A percentile compares a stretch with the other conserved stretches of the same genome.
Conservation (phyloP, 768 basidiomycete species). For the Leccinellum rugosiceps region DNA sequence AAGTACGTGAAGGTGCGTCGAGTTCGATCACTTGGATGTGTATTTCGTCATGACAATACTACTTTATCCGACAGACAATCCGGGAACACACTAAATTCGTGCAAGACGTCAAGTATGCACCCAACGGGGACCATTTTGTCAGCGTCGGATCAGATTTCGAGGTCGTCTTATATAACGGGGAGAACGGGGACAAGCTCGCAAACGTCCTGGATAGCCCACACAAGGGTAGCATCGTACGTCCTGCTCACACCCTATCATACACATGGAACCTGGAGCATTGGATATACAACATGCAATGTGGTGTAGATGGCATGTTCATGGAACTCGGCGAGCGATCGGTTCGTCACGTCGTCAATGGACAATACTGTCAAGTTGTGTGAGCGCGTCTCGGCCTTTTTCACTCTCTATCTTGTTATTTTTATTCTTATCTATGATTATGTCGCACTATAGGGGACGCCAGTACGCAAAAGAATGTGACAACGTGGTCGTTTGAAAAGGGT, state of each 20-base stretch:
- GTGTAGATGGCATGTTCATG: conserved; percentile 72
- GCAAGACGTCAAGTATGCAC: conserved; percentile 82
- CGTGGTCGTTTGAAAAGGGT: conserved; percentile 74
- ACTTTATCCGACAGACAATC: conserved; percentile 53
- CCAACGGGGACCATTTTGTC: conserved; percentile 78
- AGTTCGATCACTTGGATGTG: background rate
- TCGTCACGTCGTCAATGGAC: conserved; percentile 85
- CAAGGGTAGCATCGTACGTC: conserved; percentile 70
- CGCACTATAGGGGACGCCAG: conserved; percentile 70
- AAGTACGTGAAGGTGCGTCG: conserved; percentile 75
- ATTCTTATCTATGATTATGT: background rate
- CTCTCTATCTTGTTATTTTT: background rate
- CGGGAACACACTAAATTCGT: conserved; percentile 90
- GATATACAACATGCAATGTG: background rate
- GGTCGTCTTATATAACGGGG: conserved; percentile 87
- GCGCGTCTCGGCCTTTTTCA: background rate
- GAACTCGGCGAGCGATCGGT: conserved; percentile 67
- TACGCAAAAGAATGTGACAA: conserved; percentile 58
- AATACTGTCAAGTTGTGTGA: conserved; percentile 84
- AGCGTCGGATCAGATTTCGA: conserved; percentile 89
- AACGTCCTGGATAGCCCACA: conserved; percentile 70
- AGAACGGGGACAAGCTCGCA: conserved; percentile 72
- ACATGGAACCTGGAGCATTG: background rate
- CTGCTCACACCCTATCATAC: background rate
- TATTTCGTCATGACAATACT: background rate